These are phyloP conservation scores for Cystoisospora suis DNA, from an alignment of 169 alveolate genomes.

Conservation along the genomic window DNA sequence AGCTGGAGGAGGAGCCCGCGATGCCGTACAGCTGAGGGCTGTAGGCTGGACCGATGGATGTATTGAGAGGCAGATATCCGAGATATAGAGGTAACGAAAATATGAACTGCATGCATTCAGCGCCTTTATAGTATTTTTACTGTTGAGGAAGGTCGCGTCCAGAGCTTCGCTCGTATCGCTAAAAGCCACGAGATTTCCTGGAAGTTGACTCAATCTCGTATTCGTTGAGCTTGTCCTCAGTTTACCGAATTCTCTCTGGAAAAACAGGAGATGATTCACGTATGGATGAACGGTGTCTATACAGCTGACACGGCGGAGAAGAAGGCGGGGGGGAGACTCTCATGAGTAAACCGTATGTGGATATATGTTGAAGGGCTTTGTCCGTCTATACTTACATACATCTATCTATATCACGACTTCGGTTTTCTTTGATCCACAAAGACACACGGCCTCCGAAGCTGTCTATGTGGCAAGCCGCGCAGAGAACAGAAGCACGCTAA, in stretches of 20 bases:
- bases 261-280: no score
- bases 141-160: not conserved
- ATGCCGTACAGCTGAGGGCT: not conserved
- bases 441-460: no score
- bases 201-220: not conserved
- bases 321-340: not conserved
- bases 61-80: not conserved
- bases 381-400: not conserved
- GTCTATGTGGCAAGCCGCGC: no score
- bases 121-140: not conserved
- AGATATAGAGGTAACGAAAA: not conserved
- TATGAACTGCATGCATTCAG: not conserved
- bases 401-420: no score
- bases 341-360: not conserved
- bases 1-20: not conserved
- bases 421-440: no score
- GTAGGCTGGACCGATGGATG: not conserved
- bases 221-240: not conserved
- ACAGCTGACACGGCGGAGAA: not conserved
- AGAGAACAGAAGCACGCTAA: no score
- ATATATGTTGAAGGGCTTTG: no score
- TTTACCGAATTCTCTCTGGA: constrained; percentile 1
- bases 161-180: constrained; percentile 12
- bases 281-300: no score
- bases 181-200: not conserved